Evolutionary conservation across 129 eudicot genomes (phyloP).

Genomic region (Lactuca saligna): DNA sequence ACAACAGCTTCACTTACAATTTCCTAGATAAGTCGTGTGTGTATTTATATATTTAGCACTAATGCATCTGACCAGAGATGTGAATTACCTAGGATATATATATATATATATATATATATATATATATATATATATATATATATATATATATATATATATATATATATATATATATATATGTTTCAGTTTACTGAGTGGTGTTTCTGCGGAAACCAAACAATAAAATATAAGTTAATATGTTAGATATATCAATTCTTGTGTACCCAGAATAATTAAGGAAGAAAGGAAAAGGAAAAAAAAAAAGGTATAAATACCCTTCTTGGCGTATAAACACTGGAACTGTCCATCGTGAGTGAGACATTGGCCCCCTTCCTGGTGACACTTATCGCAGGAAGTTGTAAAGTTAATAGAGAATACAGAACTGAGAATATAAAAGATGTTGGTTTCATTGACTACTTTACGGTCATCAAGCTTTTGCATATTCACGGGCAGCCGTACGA

Average conservation of each 20-base stretch:
- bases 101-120: no score
- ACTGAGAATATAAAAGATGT: slow-evolving; percentile 9
- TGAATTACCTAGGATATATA: slow-evolving; percentile 15
- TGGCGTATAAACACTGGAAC: no score
- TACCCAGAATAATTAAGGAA: no score
- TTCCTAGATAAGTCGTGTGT: neutral
- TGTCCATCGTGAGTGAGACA: no score
- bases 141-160: no score
- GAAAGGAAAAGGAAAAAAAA: no score
- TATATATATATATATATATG: no score
- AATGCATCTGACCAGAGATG: neutral
- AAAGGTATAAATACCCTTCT: no score
- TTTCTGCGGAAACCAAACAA: slow-evolving; percentile 1
- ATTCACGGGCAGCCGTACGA: neutral
- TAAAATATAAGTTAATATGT: neutral
- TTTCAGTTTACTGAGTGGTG: neutral
- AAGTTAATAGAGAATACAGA: neutral
- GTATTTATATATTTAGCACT: neutral
- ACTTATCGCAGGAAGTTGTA: no score
- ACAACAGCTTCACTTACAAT: neutral
- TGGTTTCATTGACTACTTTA: neutral
- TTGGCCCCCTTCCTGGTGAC: no score
- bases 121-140: no score
- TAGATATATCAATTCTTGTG: neutral
- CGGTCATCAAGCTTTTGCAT: neutral